Conservation (phyloP, 441 rosid species). For the Cnidoscolus chayamansa region DNA sequence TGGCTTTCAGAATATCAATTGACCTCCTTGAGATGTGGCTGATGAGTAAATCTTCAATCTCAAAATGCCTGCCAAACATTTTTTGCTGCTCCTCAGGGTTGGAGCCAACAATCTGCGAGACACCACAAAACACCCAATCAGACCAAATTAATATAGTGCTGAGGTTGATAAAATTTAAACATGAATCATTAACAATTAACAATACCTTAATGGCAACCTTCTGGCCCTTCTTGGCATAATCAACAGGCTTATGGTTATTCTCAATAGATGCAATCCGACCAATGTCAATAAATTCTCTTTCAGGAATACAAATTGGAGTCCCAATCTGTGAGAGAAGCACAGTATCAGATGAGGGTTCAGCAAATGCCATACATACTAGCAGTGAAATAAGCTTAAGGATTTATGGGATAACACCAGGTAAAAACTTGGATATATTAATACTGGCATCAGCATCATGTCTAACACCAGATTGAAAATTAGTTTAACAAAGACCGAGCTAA, state of each 20-base stretch:
- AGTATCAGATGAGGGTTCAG: background rate
- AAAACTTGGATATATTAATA: background rate
- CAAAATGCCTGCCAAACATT: conserved; percentile 93
- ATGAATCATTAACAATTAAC: background rate
- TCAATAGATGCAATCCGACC: conserved; percentile 88
- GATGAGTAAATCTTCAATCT: conserved; percentile 77
- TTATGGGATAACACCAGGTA: background rate
- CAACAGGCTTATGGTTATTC: conserved; percentile 77
- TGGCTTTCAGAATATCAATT: conserved; percentile 72
- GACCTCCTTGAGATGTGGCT: conserved; percentile 85
- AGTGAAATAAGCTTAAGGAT: too few species aligned
- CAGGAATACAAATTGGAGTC: conserved; percentile 87
- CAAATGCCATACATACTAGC: too few species aligned
- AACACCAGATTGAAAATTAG: background rate
- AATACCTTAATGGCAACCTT: conserved; percentile 88
- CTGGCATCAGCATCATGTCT: background rate
- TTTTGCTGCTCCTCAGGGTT: conserved; percentile 90
- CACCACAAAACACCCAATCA: conserved; percentile 7
- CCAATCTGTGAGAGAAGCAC: conserved; percentile 52
- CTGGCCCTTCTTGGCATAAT: conserved; percentile 75
- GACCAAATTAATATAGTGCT: background rate
- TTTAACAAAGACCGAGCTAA: too few species aligned
- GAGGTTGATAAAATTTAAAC: background rate
- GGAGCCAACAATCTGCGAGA: conserved; percentile 61
- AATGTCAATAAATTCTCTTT: conserved; percentile 72